Conservation (phyloP, 805 yeast species). For the Scheffersomyces amazonensis region DNA sequence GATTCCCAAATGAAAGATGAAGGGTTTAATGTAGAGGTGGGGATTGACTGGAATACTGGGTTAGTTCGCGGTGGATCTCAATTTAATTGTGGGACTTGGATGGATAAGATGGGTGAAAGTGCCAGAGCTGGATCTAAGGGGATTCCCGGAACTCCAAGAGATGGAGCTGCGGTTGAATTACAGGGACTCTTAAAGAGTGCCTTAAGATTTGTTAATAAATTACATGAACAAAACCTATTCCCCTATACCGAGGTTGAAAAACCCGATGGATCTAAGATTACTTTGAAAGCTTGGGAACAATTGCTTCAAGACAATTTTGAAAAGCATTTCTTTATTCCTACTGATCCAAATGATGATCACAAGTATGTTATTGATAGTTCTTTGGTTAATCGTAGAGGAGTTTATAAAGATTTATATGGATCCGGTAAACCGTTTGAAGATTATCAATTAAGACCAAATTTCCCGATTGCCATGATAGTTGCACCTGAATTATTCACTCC, state of each 20-base stretch:
- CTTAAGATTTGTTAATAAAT: conserved; percentile 70
- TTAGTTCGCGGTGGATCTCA: conserved; percentile 88
- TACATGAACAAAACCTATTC: conserved; percentile 55
- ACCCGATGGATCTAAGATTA: conserved; percentile 53
- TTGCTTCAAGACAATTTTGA: conserved; percentile 75
- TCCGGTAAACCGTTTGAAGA: conserved; percentile 90
- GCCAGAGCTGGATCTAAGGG: conserved; percentile 79
- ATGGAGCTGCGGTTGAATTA: conserved; percentile 94
- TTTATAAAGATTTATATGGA: conserved; percentile 81
- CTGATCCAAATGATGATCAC: conserved; percentile 56
- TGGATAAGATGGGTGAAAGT: conserved; percentile 99
- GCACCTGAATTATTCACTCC: conserved; percentile 88
- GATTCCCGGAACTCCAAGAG: conserved; percentile 96
- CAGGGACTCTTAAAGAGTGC: conserved; percentile 85
- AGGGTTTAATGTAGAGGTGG: conserved; percentile 82
- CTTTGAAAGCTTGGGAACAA: conserved; percentile 69
- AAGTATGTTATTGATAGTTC: conserved; percentile 58
- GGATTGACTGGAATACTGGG: conserved; percentile 88
- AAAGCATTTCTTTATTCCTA: conserved; percentile 72
- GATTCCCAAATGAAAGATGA: conserved; percentile 91
- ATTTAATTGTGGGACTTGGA: conserved; percentile 97
- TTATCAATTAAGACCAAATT: conserved; percentile 89
- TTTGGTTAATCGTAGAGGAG: conserved; percentile 85
- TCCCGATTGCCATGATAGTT: conserved; percentile 87
- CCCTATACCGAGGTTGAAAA: conserved; percentile 54